These are phyloP conservation scores for Triticum timopheevii DNA, from an alignment of 176 grass and related monocot genomes.

Conservation along the genomic window DNA sequence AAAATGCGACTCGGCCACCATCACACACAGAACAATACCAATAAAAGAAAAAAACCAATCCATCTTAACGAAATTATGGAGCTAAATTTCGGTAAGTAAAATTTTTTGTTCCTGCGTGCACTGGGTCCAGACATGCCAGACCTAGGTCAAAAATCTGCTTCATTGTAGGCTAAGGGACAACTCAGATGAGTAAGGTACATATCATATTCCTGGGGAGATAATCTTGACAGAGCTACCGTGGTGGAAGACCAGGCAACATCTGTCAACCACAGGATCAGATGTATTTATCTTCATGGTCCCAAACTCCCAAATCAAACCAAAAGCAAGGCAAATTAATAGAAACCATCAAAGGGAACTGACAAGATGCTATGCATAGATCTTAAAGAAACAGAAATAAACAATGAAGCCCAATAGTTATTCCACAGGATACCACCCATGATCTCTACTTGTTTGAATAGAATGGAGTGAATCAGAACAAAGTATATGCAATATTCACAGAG, in stretches of 20 bases:
- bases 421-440: background rate
- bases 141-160: background rate
- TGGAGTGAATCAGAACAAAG: slow-evolving; percentile 49
- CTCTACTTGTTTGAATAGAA: slow-evolving; percentile 25
- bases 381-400: background rate
- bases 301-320: slow-evolving; percentile 33
- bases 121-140: background rate
- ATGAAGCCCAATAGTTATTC: background rate
- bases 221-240: slow-evolving; percentile 54
- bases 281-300: slow-evolving; percentile 65
- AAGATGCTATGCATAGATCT: background rate
- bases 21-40: background rate
- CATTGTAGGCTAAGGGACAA: slow-evolving; percentile 31
- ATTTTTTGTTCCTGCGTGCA: background rate
- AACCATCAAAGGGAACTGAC: background rate
- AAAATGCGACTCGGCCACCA: background rate
- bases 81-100: background rate
- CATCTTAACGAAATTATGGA: background rate
- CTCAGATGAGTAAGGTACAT: slow-evolving; percentile 83
- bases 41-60: background rate
- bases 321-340: background rate
- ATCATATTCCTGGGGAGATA: slow-evolving; percentile 52
- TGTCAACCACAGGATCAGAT: slow-evolving; percentile 44
- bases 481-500: slow-evolving; percentile 44
- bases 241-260: slow-evolving; percentile 47